phyloP scores from a whole-genome alignment of 352 stramenopile genomes.

The Phytopythium sindhum region DNA sequence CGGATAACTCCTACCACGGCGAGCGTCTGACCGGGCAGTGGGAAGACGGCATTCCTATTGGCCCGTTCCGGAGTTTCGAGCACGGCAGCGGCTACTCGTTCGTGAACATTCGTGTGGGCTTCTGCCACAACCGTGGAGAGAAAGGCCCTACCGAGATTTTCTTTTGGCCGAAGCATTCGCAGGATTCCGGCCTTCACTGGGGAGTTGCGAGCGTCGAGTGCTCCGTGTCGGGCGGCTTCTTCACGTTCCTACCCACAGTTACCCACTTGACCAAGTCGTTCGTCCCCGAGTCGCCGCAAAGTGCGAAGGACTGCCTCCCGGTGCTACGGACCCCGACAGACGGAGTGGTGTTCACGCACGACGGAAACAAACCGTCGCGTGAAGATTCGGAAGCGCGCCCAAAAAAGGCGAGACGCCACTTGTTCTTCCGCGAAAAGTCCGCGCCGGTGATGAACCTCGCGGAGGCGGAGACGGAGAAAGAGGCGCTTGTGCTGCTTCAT shows the following conservation, averaged over 20 bases:
- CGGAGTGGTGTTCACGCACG: constrained; percentile 44
- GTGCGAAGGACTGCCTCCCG: constrained; percentile 33
- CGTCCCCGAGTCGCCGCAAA: constrained; percentile 26
- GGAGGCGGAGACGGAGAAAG: constrained; percentile 29
- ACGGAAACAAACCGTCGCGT: constrained; percentile 3
- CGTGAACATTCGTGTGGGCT: constrained; percentile 66
- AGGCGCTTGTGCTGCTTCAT: constrained; percentile 63
- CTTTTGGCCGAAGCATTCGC: constrained; percentile 50
- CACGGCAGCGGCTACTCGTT: constrained; percentile 75
- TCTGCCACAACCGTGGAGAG: constrained; percentile 52
- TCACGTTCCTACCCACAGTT: constrained; percentile 60
- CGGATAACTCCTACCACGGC: constrained; percentile 66
- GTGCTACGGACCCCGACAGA: constrained; percentile 45
- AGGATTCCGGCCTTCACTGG: constrained; percentile 41
- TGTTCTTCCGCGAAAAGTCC: constrained; percentile 30
- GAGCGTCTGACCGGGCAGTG: constrained; percentile 70
- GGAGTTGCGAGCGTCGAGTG: constrained; percentile 80
- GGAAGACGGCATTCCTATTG: constrained; percentile 64
- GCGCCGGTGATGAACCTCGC: constrained; percentile 25
- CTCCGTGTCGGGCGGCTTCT: constrained; percentile 71
- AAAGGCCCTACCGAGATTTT: constrained; percentile 29
- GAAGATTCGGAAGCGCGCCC: constrained; percentile 8
- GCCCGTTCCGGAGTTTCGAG: constrained; percentile 72
- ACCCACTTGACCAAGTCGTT: constrained; percentile 47
- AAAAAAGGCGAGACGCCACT: constrained; percentile 18